phyloP scores from a whole-genome alignment of 2,329 filamentous ascomycete species.

The Trichophyton verrucosum region DNA sequence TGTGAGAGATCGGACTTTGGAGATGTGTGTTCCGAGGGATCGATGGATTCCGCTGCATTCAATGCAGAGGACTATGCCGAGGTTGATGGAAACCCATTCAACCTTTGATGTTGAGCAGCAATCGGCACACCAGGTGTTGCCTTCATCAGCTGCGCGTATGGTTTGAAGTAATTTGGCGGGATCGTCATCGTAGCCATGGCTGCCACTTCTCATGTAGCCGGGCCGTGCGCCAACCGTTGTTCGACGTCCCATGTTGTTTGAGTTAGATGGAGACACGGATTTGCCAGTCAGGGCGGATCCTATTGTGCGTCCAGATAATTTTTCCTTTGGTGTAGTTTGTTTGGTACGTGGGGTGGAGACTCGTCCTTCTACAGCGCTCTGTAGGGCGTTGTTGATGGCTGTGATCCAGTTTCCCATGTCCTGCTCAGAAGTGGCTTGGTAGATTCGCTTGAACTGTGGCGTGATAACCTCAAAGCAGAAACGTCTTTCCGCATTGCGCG shows the following conservation, averaged over 20 bases:
- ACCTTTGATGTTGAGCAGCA: slow-evolving; percentile 86
- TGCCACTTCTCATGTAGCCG: slow-evolving; percentile 53
- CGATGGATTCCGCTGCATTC: slow-evolving; percentile 97
- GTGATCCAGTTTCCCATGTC: slow-evolving; percentile 96
- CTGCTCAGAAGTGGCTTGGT: slow-evolving; percentile 94
- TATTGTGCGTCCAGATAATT: slow-evolving; percentile 68
- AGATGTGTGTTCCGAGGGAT: slow-evolving; percentile 92
- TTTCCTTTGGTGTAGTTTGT: slow-evolving; percentile 35
- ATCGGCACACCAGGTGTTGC: slow-evolving; percentile 88
- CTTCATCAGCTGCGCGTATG: slow-evolving; percentile 79
- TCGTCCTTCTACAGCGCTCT: slow-evolving; percentile 84
- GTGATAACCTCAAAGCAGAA: slow-evolving; percentile 99
- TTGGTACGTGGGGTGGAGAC: slow-evolving; percentile 38
- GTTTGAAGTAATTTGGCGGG: slow-evolving; percentile 76
- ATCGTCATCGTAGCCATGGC: slow-evolving; percentile 65
- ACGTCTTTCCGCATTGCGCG: slow-evolving; percentile 80
- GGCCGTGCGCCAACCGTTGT: slow-evolving; percentile 87
- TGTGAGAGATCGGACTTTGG: slow-evolving; percentile 88
- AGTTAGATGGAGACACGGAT: slow-evolving; percentile 46
- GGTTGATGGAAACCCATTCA: slow-evolving; percentile 97
- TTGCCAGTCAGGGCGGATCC: slow-evolving; percentile 89
- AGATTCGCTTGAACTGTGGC: slow-evolving; percentile 87
- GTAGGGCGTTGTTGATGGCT: slow-evolving; percentile 91
- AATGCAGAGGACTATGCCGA: slow-evolving; percentile 91
- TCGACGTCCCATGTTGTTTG: slow-evolving; percentile 59